A percentile compares a stretch with the other conserved stretches of the same genome.
Conservation (phyloP, 2,329 filamentous ascomycete genomes). For the Geosmithia morbida region DNA sequence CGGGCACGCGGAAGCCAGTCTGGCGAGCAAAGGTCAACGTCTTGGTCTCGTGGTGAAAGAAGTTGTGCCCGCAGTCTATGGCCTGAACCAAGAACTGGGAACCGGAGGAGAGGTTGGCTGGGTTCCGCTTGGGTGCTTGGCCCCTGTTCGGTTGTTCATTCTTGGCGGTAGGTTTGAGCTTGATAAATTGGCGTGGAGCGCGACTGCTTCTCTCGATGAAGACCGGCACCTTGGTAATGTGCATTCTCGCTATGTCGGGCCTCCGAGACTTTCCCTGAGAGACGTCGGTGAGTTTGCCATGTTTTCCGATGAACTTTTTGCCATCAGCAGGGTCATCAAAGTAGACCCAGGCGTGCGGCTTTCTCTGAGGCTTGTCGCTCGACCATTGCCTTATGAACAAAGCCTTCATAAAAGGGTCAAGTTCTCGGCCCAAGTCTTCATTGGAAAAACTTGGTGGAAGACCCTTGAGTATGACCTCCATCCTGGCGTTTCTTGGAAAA, state of each 20-base stretch:
- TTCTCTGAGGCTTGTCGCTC: constrained; percentile 25
- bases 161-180: constrained; percentile 9
- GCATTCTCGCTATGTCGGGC: constrained; percentile 12
- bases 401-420: constrained; percentile 21
- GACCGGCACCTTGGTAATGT: constrained; percentile 13
- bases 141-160: constrained; percentile 10
- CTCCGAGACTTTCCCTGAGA: background rate
- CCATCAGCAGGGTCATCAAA: constrained; percentile 27
- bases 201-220: constrained; percentile 19
- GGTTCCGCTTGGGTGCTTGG: background rate
- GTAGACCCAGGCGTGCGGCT: constrained; percentile 20
- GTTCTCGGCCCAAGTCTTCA: constrained; percentile 18
- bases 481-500: constrained; percentile 7
- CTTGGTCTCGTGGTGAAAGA: constrained; percentile 16
- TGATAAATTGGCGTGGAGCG: constrained; percentile 6
- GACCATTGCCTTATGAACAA: constrained; percentile 26
- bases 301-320: constrained; percentile 21
- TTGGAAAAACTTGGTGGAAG: constrained; percentile 26
- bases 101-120: constrained; percentile 4
- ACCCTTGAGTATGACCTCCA: constrained; percentile 31
- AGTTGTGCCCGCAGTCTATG: constrained; percentile 32
- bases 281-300: constrained; percentile 13
- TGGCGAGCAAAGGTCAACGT: constrained; percentile 29
- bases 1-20: constrained; percentile 8
- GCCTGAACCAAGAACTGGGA: constrained; percentile 5